phyloP scores from a whole-genome alignment of 1,284 basidiomycete genomes.

The Puccinia hordei region DNA sequence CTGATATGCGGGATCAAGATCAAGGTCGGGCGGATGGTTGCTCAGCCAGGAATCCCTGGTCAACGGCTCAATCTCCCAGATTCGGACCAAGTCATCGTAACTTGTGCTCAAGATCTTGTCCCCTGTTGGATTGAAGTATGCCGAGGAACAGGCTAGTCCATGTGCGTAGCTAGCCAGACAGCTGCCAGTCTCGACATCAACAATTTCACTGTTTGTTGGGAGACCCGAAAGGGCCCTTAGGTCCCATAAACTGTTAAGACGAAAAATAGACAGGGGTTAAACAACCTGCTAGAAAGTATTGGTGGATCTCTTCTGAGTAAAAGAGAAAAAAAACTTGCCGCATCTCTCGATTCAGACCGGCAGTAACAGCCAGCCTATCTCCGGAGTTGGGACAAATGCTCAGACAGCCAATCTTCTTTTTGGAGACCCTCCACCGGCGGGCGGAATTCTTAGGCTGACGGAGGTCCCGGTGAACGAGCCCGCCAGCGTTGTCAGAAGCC shows the following conservation, averaged over 20 bases:
- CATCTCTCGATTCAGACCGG: slow-evolving; percentile 47
- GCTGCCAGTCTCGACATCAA: neutral
- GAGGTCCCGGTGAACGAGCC: slow-evolving; percentile 38
- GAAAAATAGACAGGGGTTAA: neutral
- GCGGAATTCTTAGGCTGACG: slow-evolving; percentile 25
- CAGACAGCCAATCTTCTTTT: slow-evolving; percentile 47
- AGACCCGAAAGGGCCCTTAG: slow-evolving; percentile 10
- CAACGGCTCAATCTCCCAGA: slow-evolving; percentile 33
- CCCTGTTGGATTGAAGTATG: slow-evolving; percentile 20
- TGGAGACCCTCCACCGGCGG: slow-evolving; percentile 19
- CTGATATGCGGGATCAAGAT: slow-evolving; percentile 8
- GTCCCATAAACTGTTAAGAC: slow-evolving; percentile 21
- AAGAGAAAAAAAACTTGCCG: slow-evolving; percentile 9
- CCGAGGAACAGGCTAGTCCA: slow-evolving; percentile 40
- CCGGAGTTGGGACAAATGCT: slow-evolving; percentile 36
- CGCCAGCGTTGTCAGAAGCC: slow-evolving; percentile 35
- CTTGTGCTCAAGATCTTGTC: slow-evolving; percentile 42
- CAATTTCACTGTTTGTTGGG: neutral
- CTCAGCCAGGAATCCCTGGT: slow-evolving; percentile 8
- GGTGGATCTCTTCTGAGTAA: neutral
- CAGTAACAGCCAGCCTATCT: slow-evolving; percentile 40
- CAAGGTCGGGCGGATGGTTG: neutral
- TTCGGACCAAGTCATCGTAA: slow-evolving; percentile 36
- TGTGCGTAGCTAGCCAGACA: slow-evolving; percentile 28
- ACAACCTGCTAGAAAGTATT: neutral